Conservation (phyloP, 225 moss, liverwort and hornwort genomes). For the Ulota crispa region DNA sequence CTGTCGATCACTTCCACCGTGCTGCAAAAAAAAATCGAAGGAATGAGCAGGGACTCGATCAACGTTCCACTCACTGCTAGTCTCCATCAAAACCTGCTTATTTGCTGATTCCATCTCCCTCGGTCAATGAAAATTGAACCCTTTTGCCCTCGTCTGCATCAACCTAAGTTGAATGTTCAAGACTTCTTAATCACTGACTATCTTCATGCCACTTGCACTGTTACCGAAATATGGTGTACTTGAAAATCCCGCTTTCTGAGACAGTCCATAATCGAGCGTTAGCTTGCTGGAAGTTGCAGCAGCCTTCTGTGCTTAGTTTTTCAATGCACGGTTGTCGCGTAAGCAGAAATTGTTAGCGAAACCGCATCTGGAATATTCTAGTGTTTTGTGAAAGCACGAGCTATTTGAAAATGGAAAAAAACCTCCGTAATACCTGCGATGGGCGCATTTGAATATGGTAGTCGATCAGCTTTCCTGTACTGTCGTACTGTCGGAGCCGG, state of each 20-base stretch:
- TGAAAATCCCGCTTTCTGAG: not conserved
- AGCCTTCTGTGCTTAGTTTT: not conserved
- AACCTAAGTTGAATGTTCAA: not conserved
- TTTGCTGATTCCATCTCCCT: not conserved
- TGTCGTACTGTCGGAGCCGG: not conserved
- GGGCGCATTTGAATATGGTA: not conserved
- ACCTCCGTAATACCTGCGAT: not conserved
- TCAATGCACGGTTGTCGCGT: not conserved
- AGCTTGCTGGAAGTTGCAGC: not conserved
- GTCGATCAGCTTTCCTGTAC: not conserved
- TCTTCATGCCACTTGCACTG: not conserved
- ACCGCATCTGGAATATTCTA: not conserved
- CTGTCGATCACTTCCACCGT: not conserved
- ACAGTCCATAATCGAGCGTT: not conserved
- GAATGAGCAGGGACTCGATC: too few species aligned
- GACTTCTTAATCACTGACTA: not conserved
- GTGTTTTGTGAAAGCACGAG: not conserved
- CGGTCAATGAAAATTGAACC: not conserved
- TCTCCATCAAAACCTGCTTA: not conserved
- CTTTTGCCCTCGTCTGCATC: not conserved
- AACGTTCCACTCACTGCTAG: too few species aligned
- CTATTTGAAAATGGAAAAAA: not conserved
- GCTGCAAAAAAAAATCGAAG: not conserved
- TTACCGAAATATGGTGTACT: not conserved
- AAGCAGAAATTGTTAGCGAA: not conserved